Percentiles rank a stretch among this genome's conserved stretches.
phyloP scores from a whole-genome alignment of 2,329 filamentous ascomycete genomes.

The Monosporascus sp. region DNA sequence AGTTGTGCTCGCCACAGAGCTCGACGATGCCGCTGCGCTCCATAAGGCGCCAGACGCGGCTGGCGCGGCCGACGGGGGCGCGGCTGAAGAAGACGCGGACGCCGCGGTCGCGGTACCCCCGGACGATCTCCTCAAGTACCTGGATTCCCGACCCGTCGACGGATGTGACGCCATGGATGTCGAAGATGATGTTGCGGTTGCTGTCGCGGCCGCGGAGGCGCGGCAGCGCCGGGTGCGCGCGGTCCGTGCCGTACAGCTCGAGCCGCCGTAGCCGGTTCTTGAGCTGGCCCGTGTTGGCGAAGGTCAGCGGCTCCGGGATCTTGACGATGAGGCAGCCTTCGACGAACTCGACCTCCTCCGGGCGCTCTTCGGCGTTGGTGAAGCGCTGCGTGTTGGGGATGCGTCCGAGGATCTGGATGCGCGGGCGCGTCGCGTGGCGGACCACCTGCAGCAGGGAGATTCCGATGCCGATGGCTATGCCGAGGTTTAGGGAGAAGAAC shows the following conservation, averaged over 20 bases:
- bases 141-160: constrained; percentile 92
- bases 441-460: constrained; percentile 87
- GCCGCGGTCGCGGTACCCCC: constrained; percentile 69
- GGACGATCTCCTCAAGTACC: constrained; percentile 85
- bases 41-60: constrained; percentile 67
- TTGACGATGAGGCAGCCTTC: constrained; percentile 94
- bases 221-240: constrained; percentile 82
- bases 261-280: constrained; percentile 78
- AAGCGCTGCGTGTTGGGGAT: constrained; percentile 79
- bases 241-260: constrained; percentile 83
- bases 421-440: constrained; percentile 81
- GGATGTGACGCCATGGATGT: constrained; percentile 94
- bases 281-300: constrained; percentile 91
- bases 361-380: constrained; percentile 74
- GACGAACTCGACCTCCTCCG: constrained; percentile 75
- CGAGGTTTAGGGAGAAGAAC: constrained; percentile 89
- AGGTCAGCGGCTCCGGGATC: constrained; percentile 93
- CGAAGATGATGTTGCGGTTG: constrained; percentile 91
- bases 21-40: constrained; percentile 79
- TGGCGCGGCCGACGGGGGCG: constrained; percentile 38
- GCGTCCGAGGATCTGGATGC: constrained; percentile 93
- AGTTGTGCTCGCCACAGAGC: constrained; percentile 69
- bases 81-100: constrained; percentile 73
- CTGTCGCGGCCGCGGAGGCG: constrained; percentile 71
- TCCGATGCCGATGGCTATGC: constrained; percentile 90